Evolutionary conservation across 2,329 filamentous ascomycete species (phyloP), one percentile per base, ranked within the genome.

Genomic region (Neurospora sp.): DNA sequence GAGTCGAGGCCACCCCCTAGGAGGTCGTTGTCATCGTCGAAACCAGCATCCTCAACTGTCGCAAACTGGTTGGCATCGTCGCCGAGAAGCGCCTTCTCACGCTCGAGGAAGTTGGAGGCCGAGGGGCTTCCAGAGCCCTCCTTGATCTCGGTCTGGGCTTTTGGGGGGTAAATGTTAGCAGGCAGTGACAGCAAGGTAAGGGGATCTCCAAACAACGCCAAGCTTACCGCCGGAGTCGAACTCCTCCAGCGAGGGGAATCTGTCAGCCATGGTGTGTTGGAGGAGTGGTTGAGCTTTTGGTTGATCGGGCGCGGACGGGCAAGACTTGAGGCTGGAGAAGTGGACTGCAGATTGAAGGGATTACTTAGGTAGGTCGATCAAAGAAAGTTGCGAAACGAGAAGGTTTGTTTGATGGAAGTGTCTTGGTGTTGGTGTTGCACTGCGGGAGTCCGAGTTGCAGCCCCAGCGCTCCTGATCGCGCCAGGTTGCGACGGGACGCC

Each of bases 11-110:
- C 90, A 67, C 87, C 89, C 67, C 89, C 89, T 68, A 94, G 85
- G 71, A 97, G 84, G 77, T 96, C 89, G 74, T 92, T 91, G 73
- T 90, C 89, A 71, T 91, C 89, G 73, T 89, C 85, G 52, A 88
- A 88, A 70, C 86, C 85, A 71, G 86, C 84, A 78, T 97, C 93
- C 77, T 90, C 89, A 72, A 89, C 86, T 39, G 92, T 91, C 73
- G 91, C 86, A 80, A 99, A 99, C 83, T 94, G 92, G 76, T 93
- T 88, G 72, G 96, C 96, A 80, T 98, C 96, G 73, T 97, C 96
- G 74, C 96, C 96, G 8, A 99, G 89, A 19, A 91, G 82, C 72
- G 93, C 96, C 78, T 93, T 93, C 83, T 99, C 96, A 75, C 95
- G 92, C 73, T 92, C 90, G 67, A 98, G 88, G 80, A 99, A 98